Conservation (phyloP, 2,329 filamentous ascomycete genomes). For the Coniochaeta ligniaria region DNA sequence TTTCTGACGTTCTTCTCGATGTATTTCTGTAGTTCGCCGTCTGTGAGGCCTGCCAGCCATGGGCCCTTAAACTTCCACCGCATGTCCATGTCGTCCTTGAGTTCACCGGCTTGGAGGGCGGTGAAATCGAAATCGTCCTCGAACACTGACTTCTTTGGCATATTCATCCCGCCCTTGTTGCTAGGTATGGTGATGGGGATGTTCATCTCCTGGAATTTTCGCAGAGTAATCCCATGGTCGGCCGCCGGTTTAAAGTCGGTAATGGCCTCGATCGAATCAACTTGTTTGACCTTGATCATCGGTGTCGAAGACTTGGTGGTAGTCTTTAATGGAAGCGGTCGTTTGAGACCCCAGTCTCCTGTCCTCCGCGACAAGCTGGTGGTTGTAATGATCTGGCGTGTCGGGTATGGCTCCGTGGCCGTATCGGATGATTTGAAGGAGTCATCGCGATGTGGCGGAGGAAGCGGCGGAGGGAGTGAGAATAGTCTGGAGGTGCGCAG, state of each 20-base stretch:
- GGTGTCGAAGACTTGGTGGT: slow-evolving; percentile 68
- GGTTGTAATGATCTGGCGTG: slow-evolving; percentile 74
- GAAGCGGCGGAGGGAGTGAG: slow-evolving; percentile 71
- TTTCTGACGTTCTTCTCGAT: slow-evolving; percentile 45
- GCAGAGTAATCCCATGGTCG: slow-evolving; percentile 72
- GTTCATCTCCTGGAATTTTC: slow-evolving; percentile 80
- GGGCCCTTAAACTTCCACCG: slow-evolving; percentile 63
- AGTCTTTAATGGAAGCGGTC: slow-evolving; percentile 69
- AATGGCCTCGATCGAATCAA: slow-evolving; percentile 81
- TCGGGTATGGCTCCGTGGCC: slow-evolving; percentile 73
- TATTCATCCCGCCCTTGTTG: slow-evolving; percentile 7
- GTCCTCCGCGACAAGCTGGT: slow-evolving; percentile 62
- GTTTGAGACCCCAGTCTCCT: slow-evolving; percentile 92
- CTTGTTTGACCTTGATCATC: slow-evolving; percentile 64
- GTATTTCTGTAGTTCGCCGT: slow-evolving; percentile 53
- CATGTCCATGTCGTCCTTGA: slow-evolving; percentile 30
- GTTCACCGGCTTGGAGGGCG: slow-evolving; percentile 24
- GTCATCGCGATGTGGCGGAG: slow-evolving; percentile 46
- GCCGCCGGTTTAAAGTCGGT: slow-evolving; percentile 82
- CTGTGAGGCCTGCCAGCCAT: slow-evolving; percentile 56
- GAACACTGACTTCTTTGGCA: slow-evolving; percentile 45
- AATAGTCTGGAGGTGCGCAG: slow-evolving; percentile 86
- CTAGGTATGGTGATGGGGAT: slow-evolving; percentile 58
- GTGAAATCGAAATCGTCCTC: slow-evolving; percentile 52
- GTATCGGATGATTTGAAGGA: slow-evolving; percentile 51